Evolutionary conservation across 495 filamentous ascomycete species (phyloP).

Genomic region (Astrocystis sublimbata): DNA sequence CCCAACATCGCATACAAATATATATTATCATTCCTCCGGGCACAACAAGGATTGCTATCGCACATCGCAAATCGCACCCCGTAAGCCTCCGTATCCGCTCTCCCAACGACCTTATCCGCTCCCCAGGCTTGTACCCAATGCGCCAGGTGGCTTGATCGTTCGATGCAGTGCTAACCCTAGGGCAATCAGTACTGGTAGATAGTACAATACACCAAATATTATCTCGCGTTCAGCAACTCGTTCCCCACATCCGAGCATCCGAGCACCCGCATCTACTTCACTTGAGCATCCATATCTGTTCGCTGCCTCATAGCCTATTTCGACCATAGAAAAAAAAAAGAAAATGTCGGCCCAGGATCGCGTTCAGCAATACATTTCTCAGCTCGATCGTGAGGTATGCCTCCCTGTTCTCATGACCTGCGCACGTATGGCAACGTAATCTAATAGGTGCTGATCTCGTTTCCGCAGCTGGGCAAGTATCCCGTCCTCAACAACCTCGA

Average conservation of each 20-base stretch:
- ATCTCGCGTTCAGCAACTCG: not conserved
- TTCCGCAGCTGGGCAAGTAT: conserved; percentile 88
- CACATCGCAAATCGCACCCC: not conserved
- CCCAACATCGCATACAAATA: conserved; percentile 13
- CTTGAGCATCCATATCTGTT: conserved; percentile 8
- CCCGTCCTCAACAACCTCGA: conserved; percentile 93
- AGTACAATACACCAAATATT: conserved; percentile 12
- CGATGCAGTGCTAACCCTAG: conserved; percentile 35
- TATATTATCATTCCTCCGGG: conserved; percentile 16
- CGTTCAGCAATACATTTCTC: conserved; percentile 80
- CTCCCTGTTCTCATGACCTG: conserved; percentile 17
- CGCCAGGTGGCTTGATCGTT: conserved; percentile 30
- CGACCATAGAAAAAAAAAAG: conserved; percentile 31
- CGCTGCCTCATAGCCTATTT: conserved; percentile 13
- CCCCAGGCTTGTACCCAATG: conserved; percentile 1
- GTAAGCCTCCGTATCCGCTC: not conserved
- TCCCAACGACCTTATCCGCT: not conserved
- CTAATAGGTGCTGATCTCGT: conserved; percentile 8
- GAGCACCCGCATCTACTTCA: conserved; percentile 17
- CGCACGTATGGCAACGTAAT: not conserved
- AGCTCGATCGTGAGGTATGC: conserved; percentile 96
- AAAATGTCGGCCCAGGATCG: conserved; percentile 82
- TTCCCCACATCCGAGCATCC: conserved; percentile 30
- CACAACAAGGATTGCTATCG: conserved; percentile 2
- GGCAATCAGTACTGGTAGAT: conserved; percentile 20